These are phyloP conservation scores for Geotrichum bryndzae DNA, from an alignment of 1,139 yeast species.

Conservation along the genomic window DNA sequence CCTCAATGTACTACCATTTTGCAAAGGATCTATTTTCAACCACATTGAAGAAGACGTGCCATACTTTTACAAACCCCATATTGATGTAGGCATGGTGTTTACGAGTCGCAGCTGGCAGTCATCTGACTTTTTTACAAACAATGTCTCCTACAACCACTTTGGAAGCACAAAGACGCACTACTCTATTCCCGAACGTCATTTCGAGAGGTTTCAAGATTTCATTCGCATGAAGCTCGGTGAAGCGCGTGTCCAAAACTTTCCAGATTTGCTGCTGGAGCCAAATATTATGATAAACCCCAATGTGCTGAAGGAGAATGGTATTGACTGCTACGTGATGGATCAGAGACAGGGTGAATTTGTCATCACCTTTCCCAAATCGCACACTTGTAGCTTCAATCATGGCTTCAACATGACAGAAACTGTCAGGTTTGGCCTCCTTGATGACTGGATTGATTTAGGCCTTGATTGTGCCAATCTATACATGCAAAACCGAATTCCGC, in stretches of 20 bases:
- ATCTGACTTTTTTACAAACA: conserved; percentile 66
- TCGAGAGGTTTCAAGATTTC: conserved; percentile 43
- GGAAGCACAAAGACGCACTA: conserved; percentile 72
- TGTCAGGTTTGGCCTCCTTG: conserved; percentile 66
- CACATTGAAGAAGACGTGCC: conserved; percentile 40
- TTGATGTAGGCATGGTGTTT: conserved; percentile 59
- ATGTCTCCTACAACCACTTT: conserved; percentile 55
- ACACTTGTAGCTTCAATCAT: conserved; percentile 73
- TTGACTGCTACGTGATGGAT: conserved; percentile 59
- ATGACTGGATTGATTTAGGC: conserved; percentile 49
- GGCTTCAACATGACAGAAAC: conserved; percentile 78
- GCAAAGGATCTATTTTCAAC: conserved; percentile 47
- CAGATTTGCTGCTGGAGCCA: conserved; percentile 74
- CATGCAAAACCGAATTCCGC: conserved; percentile 25
- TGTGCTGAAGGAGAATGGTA: conserved; percentile 46
- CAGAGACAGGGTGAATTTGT: conserved; percentile 78
- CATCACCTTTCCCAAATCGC: conserved; percentile 72
- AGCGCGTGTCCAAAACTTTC: conserved; percentile 67
- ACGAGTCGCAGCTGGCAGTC: conserved; percentile 63
- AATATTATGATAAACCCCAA: conserved; percentile 68
- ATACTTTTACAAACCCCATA: conserved; percentile 39
- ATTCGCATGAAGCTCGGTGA: conserved; percentile 44
- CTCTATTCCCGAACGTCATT: conserved; percentile 62
- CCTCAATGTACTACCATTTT: conserved; percentile 53
- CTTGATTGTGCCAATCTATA: conserved; percentile 29